Percentiles rank a stretch among this genome's conserved stretches.
Evolutionary conservation across 2,329 filamentous ascomycete genomes (phyloP).

Genomic region (Botryosphaeria dothidea): DNA sequence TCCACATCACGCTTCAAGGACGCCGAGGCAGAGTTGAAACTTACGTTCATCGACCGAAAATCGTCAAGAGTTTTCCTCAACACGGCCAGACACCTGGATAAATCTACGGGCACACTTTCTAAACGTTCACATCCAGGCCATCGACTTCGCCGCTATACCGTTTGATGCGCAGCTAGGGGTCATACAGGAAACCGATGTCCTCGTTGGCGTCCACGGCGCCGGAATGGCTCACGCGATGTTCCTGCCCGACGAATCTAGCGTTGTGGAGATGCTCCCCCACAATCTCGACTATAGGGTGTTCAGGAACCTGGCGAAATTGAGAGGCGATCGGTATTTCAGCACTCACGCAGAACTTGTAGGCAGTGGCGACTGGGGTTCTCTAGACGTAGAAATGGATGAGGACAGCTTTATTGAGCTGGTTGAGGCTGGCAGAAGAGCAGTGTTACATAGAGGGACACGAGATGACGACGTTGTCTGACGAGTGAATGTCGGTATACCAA

Average conservation of each 20-base stretch:
- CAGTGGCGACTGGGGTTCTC: not conserved
- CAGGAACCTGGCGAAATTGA: constrained; percentile 44
- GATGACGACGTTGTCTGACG: not conserved
- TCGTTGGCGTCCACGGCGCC: constrained; percentile 49
- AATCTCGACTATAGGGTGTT: constrained; percentile 41
- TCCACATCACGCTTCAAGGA: constrained; percentile 22
- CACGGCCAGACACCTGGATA: constrained; percentile 24
- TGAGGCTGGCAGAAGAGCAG: not conserved
- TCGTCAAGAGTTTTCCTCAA: not conserved
- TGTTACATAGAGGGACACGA: not conserved
- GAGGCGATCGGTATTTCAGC: constrained; percentile 41
- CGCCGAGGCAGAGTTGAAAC: not conserved
- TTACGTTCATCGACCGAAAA: not conserved
- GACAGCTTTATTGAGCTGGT: not conserved
- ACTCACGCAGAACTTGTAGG: constrained; percentile 30
- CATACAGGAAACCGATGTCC: constrained; percentile 41
- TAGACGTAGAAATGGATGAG: not conserved
- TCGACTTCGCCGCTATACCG: constrained; percentile 44
- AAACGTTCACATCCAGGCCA: constrained; percentile 31
- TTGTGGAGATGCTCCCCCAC: constrained; percentile 47
- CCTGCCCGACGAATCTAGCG: constrained; percentile 33
- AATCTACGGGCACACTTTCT: constrained; percentile 27
- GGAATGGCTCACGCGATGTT: constrained; percentile 48
- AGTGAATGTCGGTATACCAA: not conserved
- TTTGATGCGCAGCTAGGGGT: constrained; percentile 40